Evolutionary conservation across 2,329 filamentous ascomycete species (phyloP), one percentile per base, ranked within the genome.

Genomic region (Catunica adiposa): DNA sequence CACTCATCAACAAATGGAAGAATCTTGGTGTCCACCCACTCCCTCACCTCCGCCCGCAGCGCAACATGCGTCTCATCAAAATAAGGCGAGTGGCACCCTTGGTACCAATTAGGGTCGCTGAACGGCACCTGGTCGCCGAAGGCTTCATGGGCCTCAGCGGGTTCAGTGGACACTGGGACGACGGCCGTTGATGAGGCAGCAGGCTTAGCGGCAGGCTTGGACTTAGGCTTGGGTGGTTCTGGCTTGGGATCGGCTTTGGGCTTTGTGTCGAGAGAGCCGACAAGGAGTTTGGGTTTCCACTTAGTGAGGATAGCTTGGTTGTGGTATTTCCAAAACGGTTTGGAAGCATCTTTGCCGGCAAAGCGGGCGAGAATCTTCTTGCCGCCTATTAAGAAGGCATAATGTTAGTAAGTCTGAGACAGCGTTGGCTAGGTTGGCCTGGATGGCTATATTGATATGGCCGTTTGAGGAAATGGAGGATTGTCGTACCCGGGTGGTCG

Each of bases 71-170:
- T 82, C 70, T 95, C 84, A 71, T 96, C 96, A 77, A 84, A 94
- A 77, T 96, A 97, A 26, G 90, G 88, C 1, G 90, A 95, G 73
- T 94, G 86, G 71, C 95, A 94, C 62, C 83, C 83, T 69, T 95
- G 89, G 70, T 96, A 96, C 92, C 92, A 98, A 50, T 79, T 80
- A 11, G 92, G 92, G 64, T 98, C 92, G 26, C 81, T 85, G 66
- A 94, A 97, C 31, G 92, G 92, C 61, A 44, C 40, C 8, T 44
- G 40, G 20, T 44, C 40, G 40, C 97, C 90, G 54, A 95, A 74
- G 2, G 89, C 75, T 69, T 89, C 87, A 8, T 77, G 71, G 56
- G 80, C 75, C 60, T 82, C 75, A 65, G 73, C 60, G 48, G 60
- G 60, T 62, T 80, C 75, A 59, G 64, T 61, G 9, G 60, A 61